Percentiles rank a stretch among this genome's conserved stretches.
Conservation (phyloP, 805 yeast genomes). For the Saccharomycopsis sp. region DNA sequence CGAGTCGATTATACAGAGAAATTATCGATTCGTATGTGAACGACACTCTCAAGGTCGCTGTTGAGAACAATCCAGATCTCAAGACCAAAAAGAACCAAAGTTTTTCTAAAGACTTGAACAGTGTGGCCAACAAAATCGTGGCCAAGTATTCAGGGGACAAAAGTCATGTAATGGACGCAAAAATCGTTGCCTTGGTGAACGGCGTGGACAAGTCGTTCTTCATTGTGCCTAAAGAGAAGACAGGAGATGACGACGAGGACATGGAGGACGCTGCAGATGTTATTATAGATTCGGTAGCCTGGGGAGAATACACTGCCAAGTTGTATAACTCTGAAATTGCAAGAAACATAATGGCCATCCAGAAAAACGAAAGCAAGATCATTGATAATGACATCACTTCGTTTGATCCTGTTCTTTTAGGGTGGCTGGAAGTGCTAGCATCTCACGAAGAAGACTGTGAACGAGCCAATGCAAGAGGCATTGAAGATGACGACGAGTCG, state of each 20-base stretch:
- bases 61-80: conserved; percentile 32
- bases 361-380: conserved; percentile 28
- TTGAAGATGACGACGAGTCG: conserved; percentile 44
- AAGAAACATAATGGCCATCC: conserved; percentile 42
- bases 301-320: conserved; percentile 57
- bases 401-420: conserved; percentile 50
- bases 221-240: conserved; percentile 17
- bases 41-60: conserved; percentile 54
- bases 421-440: conserved; percentile 67
- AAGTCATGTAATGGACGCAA: conserved; percentile 24
- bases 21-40: conserved; percentile 54
- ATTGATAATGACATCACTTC: conserved; percentile 35
- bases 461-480: conserved; percentile 35
- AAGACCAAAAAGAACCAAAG: conserved; percentile 28
- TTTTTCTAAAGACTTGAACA: conserved; percentile 27
- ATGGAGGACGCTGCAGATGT: conserved; percentile 22
- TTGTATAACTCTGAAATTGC: conserved; percentile 71
- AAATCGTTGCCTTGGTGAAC: conserved; percentile 36
- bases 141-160: conserved; percentile 25
- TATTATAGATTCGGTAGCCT: conserved; percentile 40
- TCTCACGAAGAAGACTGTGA: conserved; percentile 51
- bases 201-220: conserved; percentile 28
- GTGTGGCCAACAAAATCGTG: conserved; percentile 22
- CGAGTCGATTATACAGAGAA: conserved; percentile 41
- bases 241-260: not conserved